Base-by-base conservation (phyloP, 352 stramenopile species). In the Hyaloperonospora brassicae region DNA sequence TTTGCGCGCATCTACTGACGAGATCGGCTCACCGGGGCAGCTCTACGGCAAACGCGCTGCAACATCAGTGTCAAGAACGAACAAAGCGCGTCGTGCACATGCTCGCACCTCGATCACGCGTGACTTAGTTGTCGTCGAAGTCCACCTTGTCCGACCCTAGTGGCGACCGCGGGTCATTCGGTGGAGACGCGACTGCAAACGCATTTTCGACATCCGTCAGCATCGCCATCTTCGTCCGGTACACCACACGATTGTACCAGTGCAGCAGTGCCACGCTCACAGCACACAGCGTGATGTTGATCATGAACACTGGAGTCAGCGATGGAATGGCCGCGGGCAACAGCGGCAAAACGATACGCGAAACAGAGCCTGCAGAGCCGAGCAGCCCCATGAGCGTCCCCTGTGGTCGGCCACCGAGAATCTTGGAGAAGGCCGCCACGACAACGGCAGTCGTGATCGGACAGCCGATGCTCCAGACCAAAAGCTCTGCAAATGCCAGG, bases 391-490 rank as follows among this genome's bases (percentile, higher is more conserved):
- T 92, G 14, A 88, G 68, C 34, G 79, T 92, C 38, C 81, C 81
- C 59, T 92, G 81, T 5, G 79, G 81, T 22, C 79, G 72, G 25
- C 73, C 71, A 17, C 79, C 81, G 13, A 92, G 66, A n/a, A 89
- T 48, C 48, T 88, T 88, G 30, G 79, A 89, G 46, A 89, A 91
- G 1, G 81, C 79, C 17, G 79, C 76, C 11, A 91, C 70, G 12
- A 83, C 76, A 21, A 89, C 81, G 0, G 81, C 79, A 1, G 80
- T 88, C 14, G 76, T 87, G 56, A 89, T 87, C 5, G 80, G 80
- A 40, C 78, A 88, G 14, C 80, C 80, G 27, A 91, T 84, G 47
- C 78, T 89, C 80, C 80, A 91, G 11, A 91, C 76, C 36, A 89
- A 70, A n/a, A 89, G 52, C 54, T 88, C 76, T 0, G 73, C 74